phyloP scores from a whole-genome alignment of 371 early-diverging fungal genomes.

The Dichotomocladium elegans region DNA sequence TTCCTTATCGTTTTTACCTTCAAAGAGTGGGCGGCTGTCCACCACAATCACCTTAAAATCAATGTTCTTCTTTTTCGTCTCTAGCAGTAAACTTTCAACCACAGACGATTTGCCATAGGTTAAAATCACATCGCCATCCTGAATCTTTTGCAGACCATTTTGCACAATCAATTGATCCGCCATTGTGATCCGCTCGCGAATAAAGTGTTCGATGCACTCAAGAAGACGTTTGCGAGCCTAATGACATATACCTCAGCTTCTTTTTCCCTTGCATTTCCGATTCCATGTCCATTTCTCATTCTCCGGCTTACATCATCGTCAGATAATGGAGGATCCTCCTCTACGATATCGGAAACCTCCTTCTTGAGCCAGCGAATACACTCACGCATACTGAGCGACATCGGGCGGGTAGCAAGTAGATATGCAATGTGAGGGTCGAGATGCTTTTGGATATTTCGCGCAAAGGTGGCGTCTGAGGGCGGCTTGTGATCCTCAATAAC shows the following conservation, averaged over 20 bases:
- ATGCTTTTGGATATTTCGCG: conserved; percentile 79
- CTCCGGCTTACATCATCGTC: conserved; percentile 77
- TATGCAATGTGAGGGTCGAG: conserved; percentile 89
- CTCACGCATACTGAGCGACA: conserved; percentile 92
- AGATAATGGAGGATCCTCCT: conserved; percentile 56
- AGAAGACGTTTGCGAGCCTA: conserved; percentile 51
- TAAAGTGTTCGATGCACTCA: conserved; percentile 81
- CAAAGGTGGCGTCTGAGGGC: conserved; percentile 79
- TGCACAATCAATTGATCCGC: conserved; percentile 81
- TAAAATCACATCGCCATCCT: conserved; percentile 92
- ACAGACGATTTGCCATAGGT: conserved; percentile 88
- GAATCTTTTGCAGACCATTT: conserved; percentile 82
- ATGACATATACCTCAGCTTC: neutral
- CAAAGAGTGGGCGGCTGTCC: conserved; percentile 88
- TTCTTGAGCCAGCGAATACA: conserved; percentile 91
- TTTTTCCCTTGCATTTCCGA: neutral
- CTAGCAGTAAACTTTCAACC: conserved; percentile 72
- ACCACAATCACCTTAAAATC: conserved; percentile 91
- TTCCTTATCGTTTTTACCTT: conserved; percentile 51
- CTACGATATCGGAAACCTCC: conserved; percentile 68
- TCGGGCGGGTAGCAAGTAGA: conserved; percentile 74
- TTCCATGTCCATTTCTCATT: neutral
- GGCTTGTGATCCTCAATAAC: conserved; percentile 90
- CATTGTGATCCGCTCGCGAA: conserved; percentile 84
- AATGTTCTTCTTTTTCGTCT: conserved; percentile 73